These are phyloP conservation scores for Phytophthora sojae DNA, from an alignment of 352 stramenopile species.

Conservation along the genomic window DNA sequence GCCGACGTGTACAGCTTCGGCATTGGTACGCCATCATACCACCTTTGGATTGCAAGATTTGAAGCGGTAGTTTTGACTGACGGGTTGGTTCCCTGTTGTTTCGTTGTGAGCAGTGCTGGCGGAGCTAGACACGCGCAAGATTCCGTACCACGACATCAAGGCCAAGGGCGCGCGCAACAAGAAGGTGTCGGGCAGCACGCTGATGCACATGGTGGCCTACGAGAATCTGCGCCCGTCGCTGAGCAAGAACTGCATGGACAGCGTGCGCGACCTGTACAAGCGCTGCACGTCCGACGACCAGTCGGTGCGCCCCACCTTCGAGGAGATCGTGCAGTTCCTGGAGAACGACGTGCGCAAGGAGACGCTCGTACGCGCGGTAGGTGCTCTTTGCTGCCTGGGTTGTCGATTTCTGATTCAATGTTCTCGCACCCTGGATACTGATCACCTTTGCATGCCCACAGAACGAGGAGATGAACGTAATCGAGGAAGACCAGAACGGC, in stretches of 20 bases:
- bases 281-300: slow-evolving; percentile 85
- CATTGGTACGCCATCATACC: slow-evolving; percentile 57
- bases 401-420: slow-evolving; percentile 14
- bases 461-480: slow-evolving; percentile 52
- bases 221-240: slow-evolving; percentile 86
- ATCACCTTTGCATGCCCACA: slow-evolving; percentile 24
- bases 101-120: slow-evolving; percentile 64
- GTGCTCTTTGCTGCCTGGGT: slow-evolving; percentile 24
- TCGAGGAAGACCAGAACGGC: slow-evolving; percentile 36
- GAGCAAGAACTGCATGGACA: slow-evolving; percentile 86
- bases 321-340: slow-evolving; percentile 87
- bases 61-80: slow-evolving; percentile 3
- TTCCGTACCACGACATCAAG: slow-evolving; percentile 91
- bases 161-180: slow-evolving; percentile 84
- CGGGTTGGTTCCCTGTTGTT: not conserved
- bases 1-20: slow-evolving; percentile 91
- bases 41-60: not conserved
- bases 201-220: slow-evolving; percentile 93
- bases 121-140: slow-evolving; percentile 87
- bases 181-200: slow-evolving; percentile 83
- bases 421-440: slow-evolving; percentile 17
- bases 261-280: slow-evolving; percentile 80
- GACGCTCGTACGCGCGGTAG: slow-evolving; percentile 80
- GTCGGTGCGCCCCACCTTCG: slow-evolving; percentile 76
- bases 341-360: slow-evolving; percentile 89